These are phyloP conservation scores for Gymnopilus dilepis DNA, from an alignment of 768 basidiomycete species.

Conservation along the genomic window DNA sequence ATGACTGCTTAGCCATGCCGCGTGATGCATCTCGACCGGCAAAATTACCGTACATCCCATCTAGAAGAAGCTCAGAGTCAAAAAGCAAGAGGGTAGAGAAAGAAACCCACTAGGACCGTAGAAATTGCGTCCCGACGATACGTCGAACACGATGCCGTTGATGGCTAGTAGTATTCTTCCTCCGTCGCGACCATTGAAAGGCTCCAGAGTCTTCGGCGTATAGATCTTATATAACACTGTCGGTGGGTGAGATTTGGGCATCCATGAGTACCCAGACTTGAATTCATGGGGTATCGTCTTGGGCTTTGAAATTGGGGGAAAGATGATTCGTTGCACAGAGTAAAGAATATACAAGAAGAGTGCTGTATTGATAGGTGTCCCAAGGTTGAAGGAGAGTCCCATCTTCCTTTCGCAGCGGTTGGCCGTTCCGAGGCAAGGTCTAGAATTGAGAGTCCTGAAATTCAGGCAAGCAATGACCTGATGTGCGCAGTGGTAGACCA, in stretches of 20 bases:
- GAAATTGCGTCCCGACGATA: conserved; percentile 86
- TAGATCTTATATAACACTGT: conserved; percentile 79
- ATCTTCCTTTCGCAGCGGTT: no score
- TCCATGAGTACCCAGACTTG: conserved; percentile 89
- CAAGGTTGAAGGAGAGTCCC: conserved; percentile 54
- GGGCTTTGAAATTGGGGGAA: conserved; percentile 64
- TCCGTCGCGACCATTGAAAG: conserved; percentile 67
- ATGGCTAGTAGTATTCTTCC: conserved; percentile 86
- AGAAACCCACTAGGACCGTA: conserved; percentile 86
- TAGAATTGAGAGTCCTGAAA: not conserved
- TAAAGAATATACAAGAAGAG: conserved; percentile 81
- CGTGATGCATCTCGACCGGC: conserved; percentile 95
- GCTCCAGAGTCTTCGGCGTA: conserved; percentile 76
- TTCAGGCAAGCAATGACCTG: no score
- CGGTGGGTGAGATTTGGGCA: conserved; percentile 82
- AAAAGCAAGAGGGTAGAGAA: not conserved
- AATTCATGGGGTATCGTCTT: conserved; percentile 67
- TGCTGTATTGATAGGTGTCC: conserved; percentile 81
- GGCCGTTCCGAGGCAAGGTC: conserved; percentile 35
- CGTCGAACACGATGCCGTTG: conserved; percentile 89
- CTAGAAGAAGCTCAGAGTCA: no score
- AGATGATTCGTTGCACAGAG: conserved; percentile 73
- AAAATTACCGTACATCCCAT: conserved; percentile 97
- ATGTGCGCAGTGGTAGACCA: no score
- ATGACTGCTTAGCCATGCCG: conserved; percentile 98